A percentile compares a stretch with the other conserved stretches of the same genome.
Evolutionary conservation across 108 stramenopile species (phyloP).

Genomic region (Craspedostauros australis): DNA sequence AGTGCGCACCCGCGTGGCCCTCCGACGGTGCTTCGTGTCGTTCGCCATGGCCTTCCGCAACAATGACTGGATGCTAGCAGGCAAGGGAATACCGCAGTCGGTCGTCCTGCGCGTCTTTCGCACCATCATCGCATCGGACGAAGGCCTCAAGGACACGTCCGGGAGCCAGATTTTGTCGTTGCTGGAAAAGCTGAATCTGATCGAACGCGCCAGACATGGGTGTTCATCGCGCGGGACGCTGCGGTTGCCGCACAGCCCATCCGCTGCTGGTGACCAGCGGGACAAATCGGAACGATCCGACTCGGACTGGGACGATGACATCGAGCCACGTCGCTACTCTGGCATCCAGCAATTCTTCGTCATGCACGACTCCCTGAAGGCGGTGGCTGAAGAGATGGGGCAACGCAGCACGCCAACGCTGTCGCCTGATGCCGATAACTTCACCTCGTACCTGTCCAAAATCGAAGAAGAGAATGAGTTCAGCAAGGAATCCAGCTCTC

Average conservation of each 20-base stretch:
- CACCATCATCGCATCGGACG: slow-evolving; percentile 48
- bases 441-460: slow-evolving; percentile 53
- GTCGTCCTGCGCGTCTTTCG: slow-evolving; percentile 68
- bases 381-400: slow-evolving; percentile 81
- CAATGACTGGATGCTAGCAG: slow-evolving; percentile 72
- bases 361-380: slow-evolving; percentile 81
- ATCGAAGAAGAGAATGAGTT: slow-evolving; percentile 39
- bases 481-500: slow-evolving; percentile 7
- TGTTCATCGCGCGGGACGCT: slow-evolving; percentile 10
- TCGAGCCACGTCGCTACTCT: slow-evolving; percentile 24
- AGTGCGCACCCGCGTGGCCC: slow-evolving; percentile 39
- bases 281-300: slow-evolving; percentile 10
- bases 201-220: slow-evolving; percentile 73
- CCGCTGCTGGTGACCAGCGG: no score
- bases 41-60: slow-evolving; percentile 81
- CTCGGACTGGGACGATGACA: slow-evolving; percentile 47
- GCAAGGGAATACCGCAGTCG: slow-evolving; percentile 72
- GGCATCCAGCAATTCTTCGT: slow-evolving; percentile 42
- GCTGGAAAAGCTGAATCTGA: slow-evolving; percentile 75
- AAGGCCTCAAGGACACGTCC: slow-evolving; percentile 23
- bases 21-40: slow-evolving; percentile 75
- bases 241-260: slow-evolving; percentile 9
- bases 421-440: slow-evolving; percentile 60
- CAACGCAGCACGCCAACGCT: slow-evolving; percentile 59
- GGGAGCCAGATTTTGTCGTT: slow-evolving; percentile 36